These are phyloP conservation scores for Psilocybe sp. DNA, from an alignment of 768 basidiomycete species.

Conservation along the genomic window DNA sequence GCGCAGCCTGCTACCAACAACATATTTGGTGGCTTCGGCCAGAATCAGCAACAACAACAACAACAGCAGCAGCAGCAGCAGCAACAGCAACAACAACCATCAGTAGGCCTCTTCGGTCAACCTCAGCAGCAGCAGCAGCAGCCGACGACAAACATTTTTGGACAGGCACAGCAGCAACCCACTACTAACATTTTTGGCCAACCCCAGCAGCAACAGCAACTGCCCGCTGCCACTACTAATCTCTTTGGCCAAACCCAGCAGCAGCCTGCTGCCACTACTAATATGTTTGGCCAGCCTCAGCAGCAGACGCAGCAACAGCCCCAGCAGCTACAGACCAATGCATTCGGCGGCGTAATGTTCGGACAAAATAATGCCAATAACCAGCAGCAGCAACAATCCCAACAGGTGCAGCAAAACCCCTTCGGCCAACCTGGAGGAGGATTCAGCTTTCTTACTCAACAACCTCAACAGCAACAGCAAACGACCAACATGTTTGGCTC, in stretches of 20 bases:
- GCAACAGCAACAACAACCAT: slow-evolving; percentile 11
- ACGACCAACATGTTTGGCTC: slow-evolving; percentile 11
- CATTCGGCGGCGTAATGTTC: slow-evolving; percentile 28
- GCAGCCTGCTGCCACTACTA: slow-evolving; percentile 10
- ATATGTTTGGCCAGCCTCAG: slow-evolving; percentile 25
- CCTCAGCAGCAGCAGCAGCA: slow-evolving; percentile 20
- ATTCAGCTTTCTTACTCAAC: slow-evolving; percentile 3
- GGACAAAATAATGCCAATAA: slow-evolving; percentile 22
- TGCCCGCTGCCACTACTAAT: slow-evolving; percentile 18
- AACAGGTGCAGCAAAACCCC: slow-evolving; percentile 4
- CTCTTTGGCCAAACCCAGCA: slow-evolving; percentile 27
- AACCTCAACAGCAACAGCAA: slow-evolving; percentile 20
- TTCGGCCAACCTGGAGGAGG: slow-evolving; percentile 13
- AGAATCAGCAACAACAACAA: slow-evolving; percentile 12
- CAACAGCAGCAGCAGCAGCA: slow-evolving; percentile 20
- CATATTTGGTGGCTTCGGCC: slow-evolving; percentile 22
- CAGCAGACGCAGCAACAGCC: slow-evolving; percentile 29
- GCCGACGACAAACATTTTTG: slow-evolving; percentile 22
- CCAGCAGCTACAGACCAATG: slow-evolving; percentile 18
- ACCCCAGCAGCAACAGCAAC: slow-evolving; percentile 24
- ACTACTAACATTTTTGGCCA: slow-evolving; percentile 25
- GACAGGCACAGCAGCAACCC: slow-evolving; percentile 24
- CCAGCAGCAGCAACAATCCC: slow-evolving; percentile 21
- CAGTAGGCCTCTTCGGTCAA: slow-evolving; percentile 24
- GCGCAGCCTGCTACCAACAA: slow-evolving; percentile 9